phyloP scores from a whole-genome alignment of 805 yeast genomes.

The Candida cerambycidarum region DNA sequence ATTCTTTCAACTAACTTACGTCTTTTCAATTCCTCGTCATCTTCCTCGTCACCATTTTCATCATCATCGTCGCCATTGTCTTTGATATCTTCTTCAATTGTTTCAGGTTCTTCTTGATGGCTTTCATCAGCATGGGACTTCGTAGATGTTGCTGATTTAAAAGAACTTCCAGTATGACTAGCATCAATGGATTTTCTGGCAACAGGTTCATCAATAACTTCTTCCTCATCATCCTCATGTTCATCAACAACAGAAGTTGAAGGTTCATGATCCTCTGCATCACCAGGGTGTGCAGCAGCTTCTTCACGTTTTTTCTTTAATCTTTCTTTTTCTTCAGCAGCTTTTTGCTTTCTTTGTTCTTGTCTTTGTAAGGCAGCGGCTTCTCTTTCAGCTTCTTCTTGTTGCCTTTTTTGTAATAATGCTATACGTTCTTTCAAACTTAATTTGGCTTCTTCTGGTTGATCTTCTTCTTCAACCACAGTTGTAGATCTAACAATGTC shows the following conservation, averaged over 20 bases:
- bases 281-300: constrained; percentile 6
- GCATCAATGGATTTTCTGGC: constrained; percentile 5
- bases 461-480: constrained; percentile 26
- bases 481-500: constrained; percentile 25
- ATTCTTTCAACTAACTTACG: constrained; percentile 82
- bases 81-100: constrained; percentile 11
- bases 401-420: constrained; percentile 75
- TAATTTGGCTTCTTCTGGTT: constrained; percentile 64
- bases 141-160: constrained; percentile 7
- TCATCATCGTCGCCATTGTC: constrained; percentile 38
- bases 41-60: constrained; percentile 51
- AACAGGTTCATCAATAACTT: constrained; percentile 21
- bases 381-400: constrained; percentile 74
- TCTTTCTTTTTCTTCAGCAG: constrained; percentile 29
- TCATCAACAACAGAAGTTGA: too few relatives aligned
- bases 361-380: constrained; percentile 56
- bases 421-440: constrained; percentile 87
- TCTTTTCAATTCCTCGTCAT: constrained; percentile 73
- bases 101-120: constrained; percentile 8
- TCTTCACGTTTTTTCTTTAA: constrained; percentile 17
- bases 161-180: constrained; percentile 14
- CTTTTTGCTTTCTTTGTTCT: constrained; percentile 49
- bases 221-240: constrained; percentile 21
- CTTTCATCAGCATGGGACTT: too few relatives aligned
- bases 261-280: too few relatives aligned